Percentiles rank a stretch among this genome's conserved stretches.
These are phyloP conservation scores for Cryomyces antarcticus DNA, from an alignment of 495 filamentous ascomycete genomes.

Conservation along the genomic window DNA sequence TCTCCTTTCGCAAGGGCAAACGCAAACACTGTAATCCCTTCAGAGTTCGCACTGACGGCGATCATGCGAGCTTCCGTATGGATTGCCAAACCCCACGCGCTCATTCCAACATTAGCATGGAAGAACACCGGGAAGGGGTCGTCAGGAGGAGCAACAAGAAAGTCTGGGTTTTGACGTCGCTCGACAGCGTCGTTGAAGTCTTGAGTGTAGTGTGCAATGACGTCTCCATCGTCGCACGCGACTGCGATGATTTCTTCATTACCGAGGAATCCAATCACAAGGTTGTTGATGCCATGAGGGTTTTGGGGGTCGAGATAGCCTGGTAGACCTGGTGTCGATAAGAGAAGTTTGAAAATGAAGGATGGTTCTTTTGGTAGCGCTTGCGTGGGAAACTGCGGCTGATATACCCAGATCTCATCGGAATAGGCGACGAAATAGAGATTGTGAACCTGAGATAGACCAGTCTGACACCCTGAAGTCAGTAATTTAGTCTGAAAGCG, in stretches of 20 bases:
- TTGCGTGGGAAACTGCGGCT: constrained; percentile 46
- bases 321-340: constrained; percentile 22
- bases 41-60: constrained; percentile 57
- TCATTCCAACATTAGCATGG: constrained; percentile 48
- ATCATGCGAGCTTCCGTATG: constrained; percentile 61
- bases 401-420: constrained; percentile 52
- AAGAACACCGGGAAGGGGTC: constrained; percentile 36
- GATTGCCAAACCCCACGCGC: constrained; percentile 80
- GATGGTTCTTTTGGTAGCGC: constrained; percentile 35
- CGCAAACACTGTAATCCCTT: constrained; percentile 47
- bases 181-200: constrained; percentile 28
- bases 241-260: constrained; percentile 58
- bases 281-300: constrained; percentile 58
- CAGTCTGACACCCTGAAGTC: constrained; percentile 10
- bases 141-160: not conserved
- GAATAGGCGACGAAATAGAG: constrained; percentile 62
- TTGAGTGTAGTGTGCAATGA: constrained; percentile 56
- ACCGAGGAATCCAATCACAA: constrained; percentile 64
- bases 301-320: constrained; percentile 35
- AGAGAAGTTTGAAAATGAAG: constrained; percentile 43
- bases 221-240: constrained; percentile 75
- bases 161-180: constrained; percentile 10
- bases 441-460: constrained; percentile 36
- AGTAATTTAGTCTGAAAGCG: too few species aligned
- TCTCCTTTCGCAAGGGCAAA: constrained; percentile 36